phyloP scores from a whole-genome alignment of 352 stramenopile genomes.

The Pilasporangium apinafurcum region DNA sequence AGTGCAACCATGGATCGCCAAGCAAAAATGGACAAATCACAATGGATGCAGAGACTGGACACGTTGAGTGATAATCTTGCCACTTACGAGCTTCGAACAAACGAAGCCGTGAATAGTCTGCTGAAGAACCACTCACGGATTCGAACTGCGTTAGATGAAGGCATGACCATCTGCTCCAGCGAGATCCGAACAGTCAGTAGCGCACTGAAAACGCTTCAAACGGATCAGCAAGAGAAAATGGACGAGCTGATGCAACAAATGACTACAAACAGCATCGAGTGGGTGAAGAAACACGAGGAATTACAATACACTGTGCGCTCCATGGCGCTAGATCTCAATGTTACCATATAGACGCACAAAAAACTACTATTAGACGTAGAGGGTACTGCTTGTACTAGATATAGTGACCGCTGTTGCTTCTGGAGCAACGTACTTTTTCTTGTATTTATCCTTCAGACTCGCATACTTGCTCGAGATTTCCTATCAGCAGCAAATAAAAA shows the following conservation, averaged over 20 bases:
- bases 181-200: slow-evolving; percentile 41
- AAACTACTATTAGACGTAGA: slow-evolving; percentile 30
- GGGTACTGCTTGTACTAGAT: slow-evolving; percentile 6
- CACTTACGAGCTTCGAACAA: slow-evolving; percentile 30
- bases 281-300: slow-evolving; percentile 22
- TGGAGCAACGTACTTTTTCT: slow-evolving; percentile 58
- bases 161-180: slow-evolving; percentile 48
- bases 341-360: slow-evolving; percentile 5
- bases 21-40: slow-evolving; percentile 35
- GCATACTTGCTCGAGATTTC: slow-evolving; percentile 73
- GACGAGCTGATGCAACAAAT: slow-evolving; percentile 27
- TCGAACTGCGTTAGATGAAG: slow-evolving; percentile 40
- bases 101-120: slow-evolving; percentile 31
- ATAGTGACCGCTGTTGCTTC: slow-evolving; percentile 19
- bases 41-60: slow-evolving; percentile 41
- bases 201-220: slow-evolving; percentile 22
- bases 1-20: slow-evolving; percentile 40
- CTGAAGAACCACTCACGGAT: slow-evolving; percentile 51
- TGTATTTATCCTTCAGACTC: slow-evolving; percentile 67
- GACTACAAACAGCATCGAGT: slow-evolving; percentile 20
- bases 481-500: slow-evolving; percentile 6
- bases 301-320: slow-evolving; percentile 28
- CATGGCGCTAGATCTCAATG: slow-evolving; percentile 34
- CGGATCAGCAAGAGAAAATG: slow-evolving; percentile 28
- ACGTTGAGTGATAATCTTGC: slow-evolving; percentile 24